These are phyloP conservation scores for Abrus precatorius DNA, from an alignment of 306 rosid species.

Conservation along the genomic window DNA sequence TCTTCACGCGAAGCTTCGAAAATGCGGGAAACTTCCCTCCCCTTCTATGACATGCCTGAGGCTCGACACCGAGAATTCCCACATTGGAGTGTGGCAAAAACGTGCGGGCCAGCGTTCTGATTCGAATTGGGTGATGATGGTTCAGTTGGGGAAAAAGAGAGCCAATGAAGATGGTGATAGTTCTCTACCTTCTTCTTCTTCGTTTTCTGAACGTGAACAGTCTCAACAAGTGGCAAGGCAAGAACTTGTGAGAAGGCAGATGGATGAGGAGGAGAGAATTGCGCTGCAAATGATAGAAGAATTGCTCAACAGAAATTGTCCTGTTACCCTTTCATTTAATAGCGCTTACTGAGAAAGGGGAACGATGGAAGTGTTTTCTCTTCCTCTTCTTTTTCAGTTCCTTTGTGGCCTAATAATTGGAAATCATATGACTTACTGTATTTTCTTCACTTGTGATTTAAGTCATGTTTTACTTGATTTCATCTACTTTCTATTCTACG, in stretches of 20 bases:
- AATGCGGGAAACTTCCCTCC: slow-evolving; percentile 72
- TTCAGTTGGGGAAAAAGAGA: slow-evolving; percentile 54
- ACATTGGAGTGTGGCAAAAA: slow-evolving; percentile 91
- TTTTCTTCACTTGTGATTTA: neutral
- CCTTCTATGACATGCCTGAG: slow-evolving; percentile 91
- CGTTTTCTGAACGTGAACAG: neutral
- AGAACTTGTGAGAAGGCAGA: slow-evolving; percentile 35
- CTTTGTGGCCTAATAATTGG: neutral
- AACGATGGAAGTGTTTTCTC: neutral
- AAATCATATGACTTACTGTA: neutral
- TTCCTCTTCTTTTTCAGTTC: neutral
- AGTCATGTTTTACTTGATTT: neutral
- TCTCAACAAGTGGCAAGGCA: neutral
- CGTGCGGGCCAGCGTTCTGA: slow-evolving; percentile 73
- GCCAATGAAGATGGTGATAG: neutral
- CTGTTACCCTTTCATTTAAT: slow-evolving; percentile 51
- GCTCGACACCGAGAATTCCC: slow-evolving; percentile 84
- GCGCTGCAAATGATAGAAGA: slow-evolving; percentile 95
- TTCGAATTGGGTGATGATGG: slow-evolving; percentile 84
- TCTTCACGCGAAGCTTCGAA: slow-evolving; percentile 79
- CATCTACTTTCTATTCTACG: neutral
- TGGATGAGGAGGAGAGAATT: slow-evolving; percentile 71
- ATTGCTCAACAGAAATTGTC: slow-evolving; percentile 71
- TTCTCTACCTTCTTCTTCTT: neutral
- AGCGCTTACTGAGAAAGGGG: neutral